Percentiles rank a stretch among this genome's conserved stretches.
Conservation (phyloP, 306 rosid species). For the Senna siamea region DNA sequence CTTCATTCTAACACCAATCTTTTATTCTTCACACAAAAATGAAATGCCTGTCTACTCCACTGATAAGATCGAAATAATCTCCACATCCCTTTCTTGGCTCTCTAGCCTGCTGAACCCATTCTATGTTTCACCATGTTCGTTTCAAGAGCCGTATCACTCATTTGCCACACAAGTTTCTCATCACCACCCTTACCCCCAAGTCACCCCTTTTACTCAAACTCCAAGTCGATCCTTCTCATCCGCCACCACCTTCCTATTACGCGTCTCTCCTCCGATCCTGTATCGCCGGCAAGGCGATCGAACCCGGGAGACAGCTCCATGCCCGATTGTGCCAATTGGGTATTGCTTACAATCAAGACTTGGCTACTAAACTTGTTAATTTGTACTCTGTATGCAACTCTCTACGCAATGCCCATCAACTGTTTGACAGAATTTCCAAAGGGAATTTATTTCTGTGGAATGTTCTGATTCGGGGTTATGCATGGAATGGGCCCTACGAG, state of each 20-base stretch:
- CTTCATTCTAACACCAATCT: background rate
- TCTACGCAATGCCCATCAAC: constrained; percentile 51
- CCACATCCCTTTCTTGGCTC: constrained; percentile 31
- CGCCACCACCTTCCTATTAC: constrained; percentile 38
- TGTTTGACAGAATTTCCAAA: constrained; percentile 70
- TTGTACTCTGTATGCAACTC: constrained; percentile 53
- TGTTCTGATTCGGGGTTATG: constrained; percentile 74
- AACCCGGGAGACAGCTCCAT: constrained; percentile 70
- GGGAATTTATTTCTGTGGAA: constrained; percentile 80
- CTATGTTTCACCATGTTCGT: constrained; percentile 23
- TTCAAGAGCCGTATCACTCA: constrained; percentile 36
- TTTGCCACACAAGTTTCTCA: constrained; percentile 33
- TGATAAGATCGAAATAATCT: constrained; percentile 35
- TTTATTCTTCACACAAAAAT: background rate
- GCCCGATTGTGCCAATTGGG: constrained; percentile 66
- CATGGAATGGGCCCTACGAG: constrained; percentile 78
- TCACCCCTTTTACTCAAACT: constrained; percentile 20
- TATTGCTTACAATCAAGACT: constrained; percentile 45
- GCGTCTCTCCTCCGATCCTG: constrained; percentile 63
- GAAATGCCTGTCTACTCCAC: constrained; percentile 49
- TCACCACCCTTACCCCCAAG: constrained; percentile 17
- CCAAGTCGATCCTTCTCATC: constrained; percentile 30
- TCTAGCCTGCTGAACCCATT: constrained; percentile 22
- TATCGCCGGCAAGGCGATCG: constrained; percentile 50
- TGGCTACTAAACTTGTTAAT: constrained; percentile 65